These are phyloP conservation scores for Brachypodium distachyon DNA, from an alignment of 202 grass and related monocot species.

Conservation along the genomic window DNA sequence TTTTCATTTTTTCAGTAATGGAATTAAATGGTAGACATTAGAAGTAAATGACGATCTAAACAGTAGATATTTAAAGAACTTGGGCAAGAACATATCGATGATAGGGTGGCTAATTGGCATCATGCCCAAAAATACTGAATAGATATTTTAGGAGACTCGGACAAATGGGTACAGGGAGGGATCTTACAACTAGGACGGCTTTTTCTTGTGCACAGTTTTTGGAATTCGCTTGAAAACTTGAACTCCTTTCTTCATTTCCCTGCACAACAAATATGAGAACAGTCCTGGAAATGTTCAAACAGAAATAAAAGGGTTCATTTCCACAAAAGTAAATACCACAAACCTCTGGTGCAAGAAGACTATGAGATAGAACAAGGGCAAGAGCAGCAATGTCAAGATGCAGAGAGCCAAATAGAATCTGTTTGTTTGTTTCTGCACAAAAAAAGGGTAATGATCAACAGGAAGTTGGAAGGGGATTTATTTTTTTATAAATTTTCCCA, in stretches of 20 bases:
- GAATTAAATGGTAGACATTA: neutral
- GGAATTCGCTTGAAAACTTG: conserved; percentile 70
- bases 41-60: neutral
- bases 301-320: conserved; percentile 1
- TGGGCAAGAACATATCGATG: neutral
- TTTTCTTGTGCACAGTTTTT: conserved; percentile 64
- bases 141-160: neutral
- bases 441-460: conserved; percentile 13
- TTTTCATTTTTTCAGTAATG: neutral
- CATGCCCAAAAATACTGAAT: neutral
- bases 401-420: conserved; percentile 67
- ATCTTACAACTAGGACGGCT: conserved; percentile 52
- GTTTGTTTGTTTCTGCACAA: conserved; percentile 77
- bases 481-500: neutral
- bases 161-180: neutral
- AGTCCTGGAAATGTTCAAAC: neutral
- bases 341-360: conserved; percentile 92
- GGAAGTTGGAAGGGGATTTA: neutral
- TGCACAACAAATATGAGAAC: conserved; percentile 29
- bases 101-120: neutral
- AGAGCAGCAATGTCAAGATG: conserved; percentile 66
- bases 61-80: neutral
- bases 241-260: conserved; percentile 64
- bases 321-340: conserved; percentile 6
- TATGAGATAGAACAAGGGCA: conserved; percentile 91